Evolutionary conservation across 2,329 filamentous ascomycete genomes (phyloP).

Genomic region (Moelleriella libera): DNA sequence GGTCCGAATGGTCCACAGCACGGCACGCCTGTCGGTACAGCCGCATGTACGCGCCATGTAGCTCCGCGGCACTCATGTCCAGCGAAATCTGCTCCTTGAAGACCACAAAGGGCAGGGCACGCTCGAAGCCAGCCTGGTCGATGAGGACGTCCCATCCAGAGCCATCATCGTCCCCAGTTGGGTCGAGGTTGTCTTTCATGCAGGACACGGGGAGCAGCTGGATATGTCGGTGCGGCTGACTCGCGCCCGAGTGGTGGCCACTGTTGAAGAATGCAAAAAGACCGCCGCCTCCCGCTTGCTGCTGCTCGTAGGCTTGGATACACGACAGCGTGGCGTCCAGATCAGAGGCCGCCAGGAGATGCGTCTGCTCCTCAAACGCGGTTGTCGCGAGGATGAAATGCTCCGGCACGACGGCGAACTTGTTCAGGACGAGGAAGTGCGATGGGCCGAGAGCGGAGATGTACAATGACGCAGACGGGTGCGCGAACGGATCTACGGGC

Average conservation of each 20-base stretch:
- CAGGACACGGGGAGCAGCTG: constrained; percentile 53
- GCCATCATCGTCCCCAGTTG: not conserved
- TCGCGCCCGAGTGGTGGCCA: constrained; percentile 53
- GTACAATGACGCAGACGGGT: constrained; percentile 39
- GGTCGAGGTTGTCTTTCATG: constrained; percentile 41
- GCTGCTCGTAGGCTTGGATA: constrained; percentile 36
- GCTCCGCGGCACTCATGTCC: constrained; percentile 18
- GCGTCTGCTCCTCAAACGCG: constrained; percentile 48
- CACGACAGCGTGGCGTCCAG: constrained; percentile 48
- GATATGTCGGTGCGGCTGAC: constrained; percentile 57
- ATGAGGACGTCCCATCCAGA: constrained; percentile 34
- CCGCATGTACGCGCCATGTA: constrained; percentile 28
- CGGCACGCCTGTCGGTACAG: constrained; percentile 31
- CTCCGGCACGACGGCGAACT: constrained; percentile 56
- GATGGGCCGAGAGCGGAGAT: constrained; percentile 33
- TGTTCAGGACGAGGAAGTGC: constrained; percentile 59
- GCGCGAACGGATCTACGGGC: constrained; percentile 49
- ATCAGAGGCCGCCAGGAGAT: constrained; percentile 46
- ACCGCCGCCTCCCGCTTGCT: constrained; percentile 12
- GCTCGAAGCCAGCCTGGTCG: constrained; percentile 17
- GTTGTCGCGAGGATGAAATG: constrained; percentile 61
- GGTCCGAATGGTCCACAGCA: constrained; percentile 14
- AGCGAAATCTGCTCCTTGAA: constrained; percentile 25
- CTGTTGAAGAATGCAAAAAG: constrained; percentile 60
- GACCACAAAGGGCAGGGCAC: constrained; percentile 26